Conservation (phyloP, 257 asterid species). For the Cynanchum wilfordii region DNA sequence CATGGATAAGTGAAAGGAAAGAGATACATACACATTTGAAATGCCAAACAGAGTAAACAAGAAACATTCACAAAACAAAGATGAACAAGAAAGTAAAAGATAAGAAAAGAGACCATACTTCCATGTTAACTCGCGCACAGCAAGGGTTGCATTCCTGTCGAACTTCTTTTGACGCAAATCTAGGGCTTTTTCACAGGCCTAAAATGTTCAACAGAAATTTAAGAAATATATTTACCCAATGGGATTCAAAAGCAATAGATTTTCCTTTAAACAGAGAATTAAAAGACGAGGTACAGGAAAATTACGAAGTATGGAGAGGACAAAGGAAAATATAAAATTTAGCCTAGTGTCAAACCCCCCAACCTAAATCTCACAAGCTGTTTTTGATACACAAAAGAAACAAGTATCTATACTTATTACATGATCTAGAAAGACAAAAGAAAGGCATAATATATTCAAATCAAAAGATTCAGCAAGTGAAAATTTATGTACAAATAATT, state of each 20-base stretch:
- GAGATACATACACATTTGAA: background rate
- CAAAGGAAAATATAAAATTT: background rate
- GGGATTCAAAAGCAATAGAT: background rate
- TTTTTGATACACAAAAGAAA: background rate
- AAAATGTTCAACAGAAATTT: constrained; percentile 7
- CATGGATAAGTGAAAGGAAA: background rate
- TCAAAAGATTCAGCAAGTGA: background rate
- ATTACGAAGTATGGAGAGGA: background rate
- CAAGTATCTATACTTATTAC: background rate
- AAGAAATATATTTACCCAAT: background rate
- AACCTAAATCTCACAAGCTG: background rate
- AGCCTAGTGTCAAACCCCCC: background rate
- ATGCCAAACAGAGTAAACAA: background rate
- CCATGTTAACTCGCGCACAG: constrained; percentile 80
- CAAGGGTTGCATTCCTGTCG: constrained; percentile 55
- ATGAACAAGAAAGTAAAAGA: background rate
- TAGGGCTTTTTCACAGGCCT: constrained; percentile 72
- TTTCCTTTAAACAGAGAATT: no score
- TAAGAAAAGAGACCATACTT: constrained; percentile 43
- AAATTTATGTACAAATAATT: background rate
- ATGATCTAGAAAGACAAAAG: background rate
- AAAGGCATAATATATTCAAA: background rate
- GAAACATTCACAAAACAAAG: constrained; percentile 9
- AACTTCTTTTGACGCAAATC: constrained; percentile 54
- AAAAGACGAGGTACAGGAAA: no score